A percentile compares a stretch with the other conserved stretches of the same genome.
These are phyloP conservation scores for Turnera subulata DNA, from an alignment of 345 rosid genomes.

Conservation along the genomic window DNA sequence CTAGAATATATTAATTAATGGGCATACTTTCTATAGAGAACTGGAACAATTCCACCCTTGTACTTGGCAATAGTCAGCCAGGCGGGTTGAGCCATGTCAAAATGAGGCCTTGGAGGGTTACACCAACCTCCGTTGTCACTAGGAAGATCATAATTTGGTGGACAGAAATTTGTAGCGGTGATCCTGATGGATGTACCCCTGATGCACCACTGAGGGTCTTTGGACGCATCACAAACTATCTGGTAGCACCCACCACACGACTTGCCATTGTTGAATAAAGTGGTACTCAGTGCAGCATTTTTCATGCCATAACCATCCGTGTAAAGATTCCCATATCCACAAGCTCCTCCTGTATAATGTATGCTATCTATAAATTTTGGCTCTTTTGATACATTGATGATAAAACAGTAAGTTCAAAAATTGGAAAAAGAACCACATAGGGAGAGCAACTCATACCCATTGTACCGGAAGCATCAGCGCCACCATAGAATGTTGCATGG, in stretches of 20 bases:
- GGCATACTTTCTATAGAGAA: conserved; percentile 17
- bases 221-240: conserved; percentile 14
- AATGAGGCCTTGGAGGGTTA: conserved; percentile 25
- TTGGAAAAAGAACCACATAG: background rate
- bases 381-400: too few species aligned
- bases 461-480: conserved; percentile 27
- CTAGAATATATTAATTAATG: too few species aligned
- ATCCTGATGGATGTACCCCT: conserved; percentile 16
- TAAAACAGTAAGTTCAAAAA: too few species aligned
- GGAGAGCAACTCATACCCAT: conserved; percentile 15
- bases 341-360: conserved; percentile 20
- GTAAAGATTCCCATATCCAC: conserved; percentile 30
- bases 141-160: too few species aligned
- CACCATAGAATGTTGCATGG: conserved; percentile 32
- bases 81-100: conserved; percentile 32
- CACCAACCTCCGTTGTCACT: conserved; percentile 35
- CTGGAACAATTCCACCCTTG: conserved; percentile 23
- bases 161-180: conserved; percentile 30
- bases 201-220: conserved; percentile 29
- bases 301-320: conserved; percentile 23
- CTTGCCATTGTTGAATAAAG: conserved; percentile 27
- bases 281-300: conserved; percentile 26
- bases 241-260: conserved; percentile 29
- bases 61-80: conserved; percentile 24
- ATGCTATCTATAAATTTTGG: background rate